Evolutionary conservation across 345 rosid genomes (phyloP).

Genomic region (Cardamine chenopodiifolia): DNA sequence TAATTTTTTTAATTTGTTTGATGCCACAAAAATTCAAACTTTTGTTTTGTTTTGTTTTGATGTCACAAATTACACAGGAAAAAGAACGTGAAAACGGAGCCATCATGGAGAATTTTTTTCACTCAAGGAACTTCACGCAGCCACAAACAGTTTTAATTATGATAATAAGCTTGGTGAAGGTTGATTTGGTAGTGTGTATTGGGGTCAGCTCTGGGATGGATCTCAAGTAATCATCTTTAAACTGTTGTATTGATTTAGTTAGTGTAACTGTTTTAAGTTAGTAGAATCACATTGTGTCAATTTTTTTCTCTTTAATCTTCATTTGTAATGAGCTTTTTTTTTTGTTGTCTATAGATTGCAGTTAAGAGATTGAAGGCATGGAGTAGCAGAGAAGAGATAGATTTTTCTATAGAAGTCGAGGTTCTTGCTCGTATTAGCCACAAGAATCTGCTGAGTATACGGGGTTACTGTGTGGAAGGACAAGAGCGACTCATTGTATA

Average conservation of each 20-base stretch:
- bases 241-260: no score
- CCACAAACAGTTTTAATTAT: conserved; percentile 93
- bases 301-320: conserved; percentile 14
- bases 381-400: conserved; percentile 87
- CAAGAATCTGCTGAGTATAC: conserved; percentile 77
- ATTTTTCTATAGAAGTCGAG: conserved; percentile 81
- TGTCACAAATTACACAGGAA: conserved; percentile 52
- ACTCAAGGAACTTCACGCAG: conserved; percentile 85
- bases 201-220: conserved; percentile 99
- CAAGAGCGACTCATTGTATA: conserved; percentile 92
- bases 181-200: conserved; percentile 93
- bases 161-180: conserved; percentile 99
- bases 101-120: conserved; percentile 84
- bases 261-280: no score
- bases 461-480: conserved; percentile 96
- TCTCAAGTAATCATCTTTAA: conserved; percentile 64
- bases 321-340: conserved; percentile 22
- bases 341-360: conserved; percentile 63
- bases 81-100: conserved; percentile 59
- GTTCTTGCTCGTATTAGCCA: conserved; percentile 87
- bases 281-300: neutral
- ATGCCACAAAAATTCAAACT: no score
- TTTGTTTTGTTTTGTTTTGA: no score
- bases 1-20: conserved; percentile 20
- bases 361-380: conserved; percentile 95